Evolutionary conservation across 768 basidiomycete genomes (phyloP), one percentile per base, ranked within the genome.

Genomic region (Melanogaster broomeanus): DNA sequence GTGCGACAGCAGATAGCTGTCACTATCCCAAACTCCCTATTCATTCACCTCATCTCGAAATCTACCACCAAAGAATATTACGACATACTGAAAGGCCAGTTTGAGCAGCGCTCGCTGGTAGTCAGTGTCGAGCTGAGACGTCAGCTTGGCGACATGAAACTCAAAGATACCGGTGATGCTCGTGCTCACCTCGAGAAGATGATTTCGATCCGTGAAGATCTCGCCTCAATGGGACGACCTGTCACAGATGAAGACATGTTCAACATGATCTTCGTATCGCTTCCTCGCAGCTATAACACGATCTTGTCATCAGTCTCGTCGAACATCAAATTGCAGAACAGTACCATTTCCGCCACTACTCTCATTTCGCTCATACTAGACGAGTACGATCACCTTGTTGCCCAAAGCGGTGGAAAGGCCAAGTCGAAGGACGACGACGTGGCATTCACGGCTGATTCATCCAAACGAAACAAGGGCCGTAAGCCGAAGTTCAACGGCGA

Each of bases 251-350:
- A 66, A 6, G 66, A 72, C 40, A 68, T 71, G 48, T 61, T 62
- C 21, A 60, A 62, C 5, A 72, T 74, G 40, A 61, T 74, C 28
- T 60, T 72, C 27, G 51, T 55, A 16, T 75, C 72, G 2, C 64
- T 76, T n/a, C 72, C 71, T 7, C 18, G 40, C 2, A 68, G 64
- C 21, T 75, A 69, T 49, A 66, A 71, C 47, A 42, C 67, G 12
- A 48, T 75, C 37, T 60, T 54, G 18, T 62, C 64, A 1, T 71
- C 12, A 50, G 54, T 24, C 39, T 53, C n/a, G 13, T 12, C 15
- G 7, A 37, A 5, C 16, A 37, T 37, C 12, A n/a, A 18, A 7
- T 15, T 37, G 7, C 35, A 37, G 10, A 37, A n/a, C n/a, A 33
- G 7, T 7, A 33, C 31, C 7, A 15, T 33, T 33, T 33, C 31